phyloP scores from a whole-genome alignment of 2,329 filamentous ascomycete genomes.

The Cercospora sojina region DNA sequence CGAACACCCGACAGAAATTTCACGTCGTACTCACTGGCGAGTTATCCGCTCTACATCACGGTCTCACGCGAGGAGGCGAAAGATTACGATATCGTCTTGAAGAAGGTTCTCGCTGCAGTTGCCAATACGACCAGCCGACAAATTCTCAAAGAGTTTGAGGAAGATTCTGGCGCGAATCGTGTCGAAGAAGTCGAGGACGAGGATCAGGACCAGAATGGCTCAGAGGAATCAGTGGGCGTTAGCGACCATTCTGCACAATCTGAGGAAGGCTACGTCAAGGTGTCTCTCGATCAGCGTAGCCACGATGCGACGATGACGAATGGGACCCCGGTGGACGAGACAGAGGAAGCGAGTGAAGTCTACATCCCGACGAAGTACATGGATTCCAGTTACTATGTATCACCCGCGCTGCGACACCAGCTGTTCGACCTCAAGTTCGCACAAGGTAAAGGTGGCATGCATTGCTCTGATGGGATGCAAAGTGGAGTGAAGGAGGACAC shows the following conservation, averaged over 20 bases:
- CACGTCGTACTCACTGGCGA: constrained; percentile 39
- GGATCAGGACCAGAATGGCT: constrained; percentile 51
- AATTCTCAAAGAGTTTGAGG: constrained; percentile 55
- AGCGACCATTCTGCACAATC: constrained; percentile 77
- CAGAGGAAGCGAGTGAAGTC: constrained; percentile 15
- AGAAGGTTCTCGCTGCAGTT: constrained; percentile 75
- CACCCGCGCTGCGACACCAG: constrained; percentile 59
- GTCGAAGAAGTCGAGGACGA: constrained; percentile 30
- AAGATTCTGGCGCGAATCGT: constrained; percentile 9
- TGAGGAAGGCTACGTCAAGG: constrained; percentile 87
- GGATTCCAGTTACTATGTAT: constrained; percentile 49
- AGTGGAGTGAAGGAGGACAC: constrained; percentile 22
- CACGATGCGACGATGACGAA: constrained; percentile 12
- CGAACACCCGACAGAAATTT: constrained; percentile 48
- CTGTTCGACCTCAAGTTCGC: constrained; percentile 77
- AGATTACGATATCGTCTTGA: constrained; percentile 69
- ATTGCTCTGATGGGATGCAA: constrained; percentile 53
- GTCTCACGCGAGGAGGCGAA: constrained; percentile 70
- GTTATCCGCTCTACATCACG: constrained; percentile 63
- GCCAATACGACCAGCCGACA: constrained; percentile 72
- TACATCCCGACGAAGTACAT: constrained; percentile 32
- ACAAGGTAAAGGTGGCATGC: constrained; percentile 54
- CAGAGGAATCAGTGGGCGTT: constrained; percentile 54
- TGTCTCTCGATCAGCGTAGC: constrained; percentile 70
- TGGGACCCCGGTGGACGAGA: neutral